Percentiles rank a stretch among this genome's conserved stretches.
These are phyloP conservation scores for Tetragonia tetragonoides DNA, from an alignment of 148 eudicot species.

Conservation along the genomic window DNA sequence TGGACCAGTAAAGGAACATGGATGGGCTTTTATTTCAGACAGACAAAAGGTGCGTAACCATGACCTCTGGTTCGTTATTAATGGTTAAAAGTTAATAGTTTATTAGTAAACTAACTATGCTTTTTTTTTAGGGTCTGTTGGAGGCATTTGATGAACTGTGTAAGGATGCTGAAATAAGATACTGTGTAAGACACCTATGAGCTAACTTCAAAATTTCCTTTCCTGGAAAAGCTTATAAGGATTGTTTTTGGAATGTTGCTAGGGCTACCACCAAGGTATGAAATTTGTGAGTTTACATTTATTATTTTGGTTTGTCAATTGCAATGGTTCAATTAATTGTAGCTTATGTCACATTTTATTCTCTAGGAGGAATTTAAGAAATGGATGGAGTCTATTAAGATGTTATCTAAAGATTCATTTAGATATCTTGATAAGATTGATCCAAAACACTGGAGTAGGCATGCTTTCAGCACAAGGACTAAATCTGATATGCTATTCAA, in stretches of 20 bases:
- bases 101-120: no score
- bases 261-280: not conserved
- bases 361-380: no score
- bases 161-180: no score
- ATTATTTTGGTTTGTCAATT: not conserved
- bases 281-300: not conserved
- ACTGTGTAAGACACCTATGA: not conserved
- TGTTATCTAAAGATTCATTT: not conserved
- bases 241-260: not conserved
- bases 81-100: no score
- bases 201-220: not conserved
- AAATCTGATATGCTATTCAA: no score
- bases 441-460: not conserved
- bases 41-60: not conserved
- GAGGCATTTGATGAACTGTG: no score
- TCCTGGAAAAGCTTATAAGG: not conserved
- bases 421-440: not conserved
- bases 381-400: no score
- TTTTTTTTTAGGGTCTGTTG: no score
- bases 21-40: not conserved
- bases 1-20: not conserved
- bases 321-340: not conserved
- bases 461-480: no score
- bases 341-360: no score
- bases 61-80: no score